Conservation (phyloP, 2,329 filamentous ascomycete species). For the Trichoderma guizhouense region DNA sequence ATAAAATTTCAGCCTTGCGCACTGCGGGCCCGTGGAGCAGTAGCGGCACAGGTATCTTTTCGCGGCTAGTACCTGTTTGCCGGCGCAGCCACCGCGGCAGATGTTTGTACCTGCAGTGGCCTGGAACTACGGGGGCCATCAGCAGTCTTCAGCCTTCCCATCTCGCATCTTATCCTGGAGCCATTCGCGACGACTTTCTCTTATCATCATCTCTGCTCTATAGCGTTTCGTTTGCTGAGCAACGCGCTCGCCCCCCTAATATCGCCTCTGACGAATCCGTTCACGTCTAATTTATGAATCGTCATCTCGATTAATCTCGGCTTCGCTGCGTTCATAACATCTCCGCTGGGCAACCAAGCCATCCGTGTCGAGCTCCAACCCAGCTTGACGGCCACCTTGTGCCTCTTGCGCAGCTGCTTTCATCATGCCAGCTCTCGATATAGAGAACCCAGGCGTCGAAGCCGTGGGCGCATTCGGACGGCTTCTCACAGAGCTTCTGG, state of each 20-base stretch:
- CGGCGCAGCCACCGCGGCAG: background rate
- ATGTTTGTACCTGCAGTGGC: constrained; percentile 8
- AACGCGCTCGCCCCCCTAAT: background rate
- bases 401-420: background rate
- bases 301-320: background rate
- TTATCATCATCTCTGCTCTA: background rate
- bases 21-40: constrained; percentile 18
- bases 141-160: constrained; percentile 13
- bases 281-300: background rate
- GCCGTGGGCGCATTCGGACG: constrained; percentile 52
- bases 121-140: background rate
- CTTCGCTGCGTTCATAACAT: background rate
- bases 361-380: background rate
- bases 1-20: constrained; percentile 26
- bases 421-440: constrained; percentile 50
- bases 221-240: background rate
- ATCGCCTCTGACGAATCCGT: background rate
- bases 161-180: background rate
- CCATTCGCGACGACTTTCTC: constrained; percentile 10
- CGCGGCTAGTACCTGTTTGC: background rate
- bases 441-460: constrained; percentile 46
- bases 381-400: background rate
- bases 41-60: constrained; percentile 10
- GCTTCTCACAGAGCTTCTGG: constrained; percentile 56
- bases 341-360: background rate